Percentiles rank a stretch among this genome's conserved stretches.
Conservation (phyloP, 2,329 filamentous ascomycete species). For the Zasmidium angulare region DNA sequence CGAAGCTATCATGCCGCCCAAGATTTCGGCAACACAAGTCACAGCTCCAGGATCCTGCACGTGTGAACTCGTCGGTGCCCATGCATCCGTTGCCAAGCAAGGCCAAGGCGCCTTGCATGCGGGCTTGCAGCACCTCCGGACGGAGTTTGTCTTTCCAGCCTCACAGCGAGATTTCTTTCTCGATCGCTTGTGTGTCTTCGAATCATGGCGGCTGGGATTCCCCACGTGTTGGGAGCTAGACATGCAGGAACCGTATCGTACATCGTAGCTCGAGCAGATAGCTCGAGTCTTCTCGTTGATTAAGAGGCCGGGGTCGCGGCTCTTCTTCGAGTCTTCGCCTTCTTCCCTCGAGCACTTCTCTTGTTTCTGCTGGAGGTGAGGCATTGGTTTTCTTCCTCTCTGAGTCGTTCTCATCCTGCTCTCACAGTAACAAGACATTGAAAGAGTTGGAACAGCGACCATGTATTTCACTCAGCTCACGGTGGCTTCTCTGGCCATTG, state of each 20-base stretch:
- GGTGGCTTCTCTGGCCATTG: neutral
- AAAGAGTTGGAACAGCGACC: neutral
- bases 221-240: neutral
- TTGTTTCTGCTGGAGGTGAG: neutral
- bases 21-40: neutral
- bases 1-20: neutral
- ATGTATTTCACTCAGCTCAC: conserved; percentile 1
- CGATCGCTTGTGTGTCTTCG: neutral
- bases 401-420: too few relatives aligned
- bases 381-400: neutral
- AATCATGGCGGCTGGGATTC: neutral
- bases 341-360: too few relatives aligned
- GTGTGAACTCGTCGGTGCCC: neutral
- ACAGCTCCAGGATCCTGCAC: neutral
- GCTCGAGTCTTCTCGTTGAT: too few relatives aligned
- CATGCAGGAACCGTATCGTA: neutral
- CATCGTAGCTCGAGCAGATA: neutral
- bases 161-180: neutral
- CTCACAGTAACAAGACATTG: neutral
- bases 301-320: neutral
- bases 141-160: neutral
- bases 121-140: too few relatives aligned
- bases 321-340: neutral
- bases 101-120: neutral
- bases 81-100: neutral